Conservation (phyloP, 495 filamentous ascomycete species). For the Penicillium flavigenum region DNA sequence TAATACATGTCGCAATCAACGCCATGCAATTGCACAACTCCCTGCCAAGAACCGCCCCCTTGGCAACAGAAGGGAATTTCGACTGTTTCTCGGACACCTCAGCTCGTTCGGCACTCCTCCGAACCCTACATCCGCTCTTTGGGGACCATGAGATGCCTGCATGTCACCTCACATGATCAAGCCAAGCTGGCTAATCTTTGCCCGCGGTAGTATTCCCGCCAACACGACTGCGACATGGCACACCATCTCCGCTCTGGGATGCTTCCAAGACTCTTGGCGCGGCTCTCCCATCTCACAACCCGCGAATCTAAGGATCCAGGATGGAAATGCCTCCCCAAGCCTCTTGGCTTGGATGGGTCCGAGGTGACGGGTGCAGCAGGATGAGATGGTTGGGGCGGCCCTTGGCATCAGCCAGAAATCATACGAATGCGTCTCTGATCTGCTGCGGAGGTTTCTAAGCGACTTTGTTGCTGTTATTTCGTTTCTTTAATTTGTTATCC, state of each 20-base stretch:
- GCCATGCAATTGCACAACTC: not conserved
- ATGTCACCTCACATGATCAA: not conserved
- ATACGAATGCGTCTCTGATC: not conserved
- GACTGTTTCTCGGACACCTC: not conserved
- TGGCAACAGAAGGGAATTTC: not conserved
- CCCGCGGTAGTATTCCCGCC: not conserved
- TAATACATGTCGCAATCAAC: not conserved
- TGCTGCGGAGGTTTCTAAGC: not conserved
- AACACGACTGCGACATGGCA: not conserved
- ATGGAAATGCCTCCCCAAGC: not conserved
- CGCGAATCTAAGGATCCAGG: not conserved
- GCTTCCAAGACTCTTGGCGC: slow-evolving; percentile 6
- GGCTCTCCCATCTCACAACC: not conserved
- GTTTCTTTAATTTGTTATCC: too few relatives aligned
- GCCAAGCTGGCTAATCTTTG: not conserved
- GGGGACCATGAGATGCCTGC: not conserved
- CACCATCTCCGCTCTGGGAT: not conserved
- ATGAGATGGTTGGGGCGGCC: not conserved
- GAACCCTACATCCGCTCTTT: not conserved
- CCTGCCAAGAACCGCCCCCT: slow-evolving; percentile 1
- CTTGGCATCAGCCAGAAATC: slow-evolving; percentile 2
- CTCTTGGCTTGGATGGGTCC: slow-evolving; percentile 8
- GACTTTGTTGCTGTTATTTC: not conserved
- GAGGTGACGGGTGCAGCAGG: not conserved
- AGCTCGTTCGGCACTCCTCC: not conserved